Evolutionary conservation across 495 filamentous ascomycete genomes (phyloP).

Genomic region (Collariella sp.): DNA sequence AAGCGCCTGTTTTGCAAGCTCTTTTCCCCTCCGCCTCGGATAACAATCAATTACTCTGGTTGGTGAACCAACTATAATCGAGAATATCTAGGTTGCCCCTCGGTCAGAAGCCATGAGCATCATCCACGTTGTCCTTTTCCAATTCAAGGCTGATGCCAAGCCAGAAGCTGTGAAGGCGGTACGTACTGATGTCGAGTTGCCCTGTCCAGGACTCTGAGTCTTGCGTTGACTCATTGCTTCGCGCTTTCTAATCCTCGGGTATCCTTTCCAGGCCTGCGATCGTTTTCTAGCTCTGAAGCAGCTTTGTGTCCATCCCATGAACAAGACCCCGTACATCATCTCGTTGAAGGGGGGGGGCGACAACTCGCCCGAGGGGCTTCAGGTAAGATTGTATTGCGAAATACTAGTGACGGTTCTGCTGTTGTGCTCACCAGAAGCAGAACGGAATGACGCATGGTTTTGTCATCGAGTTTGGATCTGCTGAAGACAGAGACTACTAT

Average conservation of each 20-base stretch:
- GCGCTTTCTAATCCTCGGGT: not conserved
- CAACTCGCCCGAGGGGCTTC: slow-evolving; percentile 54
- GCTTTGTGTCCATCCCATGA: slow-evolving; percentile 42
- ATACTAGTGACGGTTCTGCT: not conserved
- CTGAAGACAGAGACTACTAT: slow-evolving; percentile 52
- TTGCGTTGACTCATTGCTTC: not conserved
- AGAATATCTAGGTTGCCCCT: no score
- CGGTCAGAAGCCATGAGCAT: slow-evolving; percentile 37
- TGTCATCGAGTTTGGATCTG: slow-evolving; percentile 51
- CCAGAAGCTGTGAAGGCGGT: slow-evolving; percentile 43
- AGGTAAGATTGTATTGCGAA: slow-evolving; percentile 40
- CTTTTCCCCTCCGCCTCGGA: no score
- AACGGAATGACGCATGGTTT: slow-evolving; percentile 52
- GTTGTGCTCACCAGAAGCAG: slow-evolving; percentile 25
- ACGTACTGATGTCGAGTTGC: slow-evolving; percentile 17
- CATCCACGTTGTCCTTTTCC: slow-evolving; percentile 54
- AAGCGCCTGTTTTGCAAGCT: no score
- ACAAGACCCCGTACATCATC: slow-evolving; percentile 49
- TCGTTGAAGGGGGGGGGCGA: slow-evolving; percentile 51
- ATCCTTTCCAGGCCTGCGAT: slow-evolving; percentile 18
- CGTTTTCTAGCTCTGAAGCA: slow-evolving; percentile 31
- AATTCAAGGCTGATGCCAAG: slow-evolving; percentile 44
- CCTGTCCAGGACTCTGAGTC: not conserved
- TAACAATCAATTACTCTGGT: no score
- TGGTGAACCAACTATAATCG: no score